A percentile compares a stretch with the other conserved stretches of the same genome.
Evolutionary conservation across 2,329 filamentous ascomycete species (phyloP).

Genomic region (Aspergillus sclerotialis): DNA sequence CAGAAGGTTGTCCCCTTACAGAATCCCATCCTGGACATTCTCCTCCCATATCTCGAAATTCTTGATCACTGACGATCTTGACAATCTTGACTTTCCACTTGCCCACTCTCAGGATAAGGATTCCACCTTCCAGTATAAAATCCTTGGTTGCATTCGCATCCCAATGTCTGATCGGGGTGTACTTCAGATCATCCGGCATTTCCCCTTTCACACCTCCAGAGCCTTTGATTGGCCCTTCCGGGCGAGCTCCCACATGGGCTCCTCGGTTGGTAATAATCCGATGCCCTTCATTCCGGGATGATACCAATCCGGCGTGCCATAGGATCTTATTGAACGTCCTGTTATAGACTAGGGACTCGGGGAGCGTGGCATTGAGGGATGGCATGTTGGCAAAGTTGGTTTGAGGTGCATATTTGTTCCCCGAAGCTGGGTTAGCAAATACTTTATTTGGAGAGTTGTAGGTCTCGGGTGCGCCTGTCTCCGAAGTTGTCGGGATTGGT

Average conservation of each 20-base stretch:
- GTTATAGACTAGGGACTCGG: conserved; percentile 42
- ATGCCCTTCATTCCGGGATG: conserved; percentile 46
- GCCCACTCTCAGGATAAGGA: conserved; percentile 50
- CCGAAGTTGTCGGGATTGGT: conserved; percentile 18
- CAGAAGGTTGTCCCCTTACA: neutral
- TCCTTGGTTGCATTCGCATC: conserved; percentile 36
- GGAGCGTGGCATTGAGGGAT: conserved; percentile 36
- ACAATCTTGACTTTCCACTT: conserved; percentile 57
- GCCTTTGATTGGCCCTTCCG: conserved; percentile 26
- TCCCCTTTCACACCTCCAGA: no score
- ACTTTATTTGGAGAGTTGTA: conserved; percentile 14
- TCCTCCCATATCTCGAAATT: conserved; percentile 42
- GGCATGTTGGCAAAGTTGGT: conserved; percentile 34
- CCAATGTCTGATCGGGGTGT: conserved; percentile 43
- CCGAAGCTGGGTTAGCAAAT: conserved; percentile 25
- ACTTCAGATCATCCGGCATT: conserved; percentile 42
- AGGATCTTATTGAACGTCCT: conserved; percentile 45
- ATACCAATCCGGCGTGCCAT: conserved; percentile 45
- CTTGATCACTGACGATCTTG: conserved; percentile 47
- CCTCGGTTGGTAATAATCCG: conserved; percentile 44
- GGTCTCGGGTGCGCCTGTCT: conserved; percentile 9
- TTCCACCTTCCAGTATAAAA: conserved; percentile 44
- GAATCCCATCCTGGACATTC: conserved; percentile 47
- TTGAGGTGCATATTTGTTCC: conserved; percentile 33
- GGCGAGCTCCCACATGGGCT: conserved; percentile 42